Base-by-base conservation (phyloP, 2,329 filamentous ascomycete species). In the Penicillium italicum region DNA sequence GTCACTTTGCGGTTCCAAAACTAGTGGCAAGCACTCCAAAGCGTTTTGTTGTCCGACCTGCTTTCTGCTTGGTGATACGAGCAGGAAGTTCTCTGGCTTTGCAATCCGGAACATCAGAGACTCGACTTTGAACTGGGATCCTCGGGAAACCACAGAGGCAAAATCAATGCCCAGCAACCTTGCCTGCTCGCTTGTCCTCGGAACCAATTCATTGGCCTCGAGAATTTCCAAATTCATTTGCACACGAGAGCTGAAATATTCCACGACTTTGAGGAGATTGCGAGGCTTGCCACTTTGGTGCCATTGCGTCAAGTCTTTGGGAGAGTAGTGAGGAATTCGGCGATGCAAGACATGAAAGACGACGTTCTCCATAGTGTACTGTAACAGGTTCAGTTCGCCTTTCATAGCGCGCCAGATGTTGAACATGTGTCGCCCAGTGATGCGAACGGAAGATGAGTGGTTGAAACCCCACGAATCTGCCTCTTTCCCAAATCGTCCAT, bases 41-140 rank as follows among this genome's bases (percentile, higher is more conserved):
- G 94, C 92, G 69, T 97, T 97, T 69, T 99, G 94, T 26, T 87
- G 85, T 3, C 92, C 93, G 1, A 97, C 93, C 71, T 99, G 94
- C 71, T 91, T 93, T 60, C 87, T 84, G 71, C 88, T 95, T 0
- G 94, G 94, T 7, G 92, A 97, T 1, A 96, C 84, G 0, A 99
- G 80, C 8, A 97, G 79, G 66, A 94, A 95, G 65, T 94, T 96
- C 72, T 99, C 94, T 0, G 94, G 92, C 71, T 99, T 99, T 41
- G 94, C 93, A 64, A 99, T 97, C 41, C 94, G 86, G 68, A 97
- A 97, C 94, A 99, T 97, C 65, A 97, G 86, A 1, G 93, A 97
- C 74, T 99, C 94, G 38, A 99, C 94, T 72, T 99, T 99, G 82
- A 95, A 97, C 69, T 99, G 94, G 0, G 92, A 97, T 16, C 94